A percentile compares a stretch with the other conserved stretches of the same genome.
phyloP scores from a whole-genome alignment of 345 rosid species.

The Eucalyptus marginata region DNA sequence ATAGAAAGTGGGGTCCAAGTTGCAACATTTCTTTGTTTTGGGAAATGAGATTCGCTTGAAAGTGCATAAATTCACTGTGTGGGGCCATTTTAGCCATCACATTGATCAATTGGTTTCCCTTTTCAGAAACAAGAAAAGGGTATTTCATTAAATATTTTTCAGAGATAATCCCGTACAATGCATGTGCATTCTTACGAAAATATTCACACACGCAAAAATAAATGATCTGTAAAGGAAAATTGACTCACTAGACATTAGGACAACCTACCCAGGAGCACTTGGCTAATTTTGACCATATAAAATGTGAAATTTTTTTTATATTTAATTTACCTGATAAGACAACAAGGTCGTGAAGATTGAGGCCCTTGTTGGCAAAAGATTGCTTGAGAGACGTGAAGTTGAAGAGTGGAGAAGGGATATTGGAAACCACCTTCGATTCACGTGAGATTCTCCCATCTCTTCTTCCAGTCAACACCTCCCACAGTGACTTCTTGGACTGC shows the following conservation, averaged over 20 bases:
- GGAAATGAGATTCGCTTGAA: too few species aligned
- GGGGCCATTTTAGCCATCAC: too few species aligned
- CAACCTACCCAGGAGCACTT: not conserved
- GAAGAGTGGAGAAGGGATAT: conserved; percentile 10
- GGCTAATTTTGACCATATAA: not conserved
- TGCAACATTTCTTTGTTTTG: not conserved
- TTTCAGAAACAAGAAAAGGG: too few species aligned
- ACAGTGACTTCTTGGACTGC: conserved; percentile 22
- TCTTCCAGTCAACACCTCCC: conserved; percentile 33
- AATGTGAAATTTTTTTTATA: not conserved
- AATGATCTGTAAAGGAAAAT: not conserved
- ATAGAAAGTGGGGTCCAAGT: not conserved
- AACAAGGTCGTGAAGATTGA: conserved; percentile 24
- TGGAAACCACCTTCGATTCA: not conserved
- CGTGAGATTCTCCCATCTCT: conserved; percentile 34
- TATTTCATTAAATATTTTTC: not conserved
- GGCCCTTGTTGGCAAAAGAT: conserved; percentile 18
- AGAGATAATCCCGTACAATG: not conserved
- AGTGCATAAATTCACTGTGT: too few species aligned
- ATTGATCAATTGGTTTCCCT: too few species aligned
- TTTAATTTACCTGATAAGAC: conserved; percentile 26
- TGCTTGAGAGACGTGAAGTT: conserved; percentile 11
- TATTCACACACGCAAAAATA: not conserved
- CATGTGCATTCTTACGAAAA: not conserved
- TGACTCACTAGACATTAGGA: not conserved